Conservation (phyloP, 2,329 filamentous ascomycete genomes). For the Aspergillus brasiliensis region DNA sequence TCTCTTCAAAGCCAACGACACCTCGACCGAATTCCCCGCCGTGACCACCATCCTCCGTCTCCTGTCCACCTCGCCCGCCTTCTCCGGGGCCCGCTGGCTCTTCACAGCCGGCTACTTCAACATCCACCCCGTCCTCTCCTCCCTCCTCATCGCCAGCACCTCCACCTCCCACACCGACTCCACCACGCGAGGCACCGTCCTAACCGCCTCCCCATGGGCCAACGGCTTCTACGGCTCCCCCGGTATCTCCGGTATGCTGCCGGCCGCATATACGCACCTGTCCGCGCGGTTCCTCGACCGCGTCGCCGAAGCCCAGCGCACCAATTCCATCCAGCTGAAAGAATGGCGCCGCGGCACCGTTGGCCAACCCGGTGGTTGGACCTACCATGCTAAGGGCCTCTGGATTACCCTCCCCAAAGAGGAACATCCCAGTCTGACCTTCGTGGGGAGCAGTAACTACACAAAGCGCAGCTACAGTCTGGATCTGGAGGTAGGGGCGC, state of each 20-base stretch:
- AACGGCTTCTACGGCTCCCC: constrained; percentile 93
- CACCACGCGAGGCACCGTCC: constrained; percentile 69
- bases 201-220: constrained; percentile 88
- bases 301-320: constrained; percentile 56
- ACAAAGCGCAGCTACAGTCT: constrained; percentile 90
- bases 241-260: constrained; percentile 86
- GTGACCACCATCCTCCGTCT: constrained; percentile 72
- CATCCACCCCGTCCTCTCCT: constrained; percentile 80
- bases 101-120: constrained; percentile 99
- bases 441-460: constrained; percentile 93
- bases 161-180: constrained; percentile 34
- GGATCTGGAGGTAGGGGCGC: constrained; percentile 84
- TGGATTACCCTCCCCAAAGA: constrained; percentile 73
- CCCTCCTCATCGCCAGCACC: constrained; percentile 73
- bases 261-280: constrained; percentile 88
- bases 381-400: constrained; percentile 94
- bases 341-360: constrained; percentile 88
- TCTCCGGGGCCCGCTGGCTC: constrained; percentile 77
- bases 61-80: constrained; percentile 62
- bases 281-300: constrained; percentile 76
- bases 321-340: constrained; percentile 68
- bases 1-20: constrained; percentile 69
- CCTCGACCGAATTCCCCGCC: constrained; percentile 85
- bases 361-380: constrained; percentile 83
- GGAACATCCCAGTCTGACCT: constrained; percentile 70